Base-by-base conservation (phyloP, 2,329 filamentous ascomycete species). In the Neofusicoccum parvum region DNA sequence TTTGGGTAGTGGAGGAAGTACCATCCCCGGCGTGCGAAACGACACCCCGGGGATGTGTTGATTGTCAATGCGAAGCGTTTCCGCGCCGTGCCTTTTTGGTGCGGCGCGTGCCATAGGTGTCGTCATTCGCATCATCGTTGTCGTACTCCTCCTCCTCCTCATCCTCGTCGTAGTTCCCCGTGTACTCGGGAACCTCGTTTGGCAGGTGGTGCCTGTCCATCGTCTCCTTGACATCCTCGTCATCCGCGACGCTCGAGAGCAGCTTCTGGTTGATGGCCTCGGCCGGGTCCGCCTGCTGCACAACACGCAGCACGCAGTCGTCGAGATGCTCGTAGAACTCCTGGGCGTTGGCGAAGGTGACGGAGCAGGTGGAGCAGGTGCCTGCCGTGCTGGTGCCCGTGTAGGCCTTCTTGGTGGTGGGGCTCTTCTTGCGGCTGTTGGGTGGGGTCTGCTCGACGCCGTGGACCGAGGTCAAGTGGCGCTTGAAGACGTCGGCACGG, bases 401-500 rank as follows among this genome's bases (percentile, higher is more conserved):
- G 5, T 88, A 87, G 41, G 90, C 82, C 78, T 90, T 91, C 82
- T 90, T 90, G 72, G 74, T 70, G 17, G 80, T 78, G 5, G 64
- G 56, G 66, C 80, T 82, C 81, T 88, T 94, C 85, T 93, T 94
- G 70, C 93, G 89, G 78, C 92, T 92, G 80, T 97, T 97, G 36
- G 93, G 93, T 2, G 93, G 91, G 0, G 91, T 94, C 80, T 97
- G 94, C 80, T 97, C 94, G 41, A 97, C 94, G 27, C 90, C 91
- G 76, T 97, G 94, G 3, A 97, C 92, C 0, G 92, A 90, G 5
- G 92, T 96, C 72, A 97, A 80, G 77, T 97, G 94, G 68, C 94
- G 87, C 85, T 97, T 97, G 86, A 97, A 97, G 68, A 97, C 93
- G 70, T 97, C 94, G 66, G 94, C 93, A 65, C 94, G 88, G 82